These are phyloP conservation scores for Kalaharituber pfeilii DNA, from an alignment of 2,329 filamentous ascomycete genomes.

Conservation along the genomic window DNA sequence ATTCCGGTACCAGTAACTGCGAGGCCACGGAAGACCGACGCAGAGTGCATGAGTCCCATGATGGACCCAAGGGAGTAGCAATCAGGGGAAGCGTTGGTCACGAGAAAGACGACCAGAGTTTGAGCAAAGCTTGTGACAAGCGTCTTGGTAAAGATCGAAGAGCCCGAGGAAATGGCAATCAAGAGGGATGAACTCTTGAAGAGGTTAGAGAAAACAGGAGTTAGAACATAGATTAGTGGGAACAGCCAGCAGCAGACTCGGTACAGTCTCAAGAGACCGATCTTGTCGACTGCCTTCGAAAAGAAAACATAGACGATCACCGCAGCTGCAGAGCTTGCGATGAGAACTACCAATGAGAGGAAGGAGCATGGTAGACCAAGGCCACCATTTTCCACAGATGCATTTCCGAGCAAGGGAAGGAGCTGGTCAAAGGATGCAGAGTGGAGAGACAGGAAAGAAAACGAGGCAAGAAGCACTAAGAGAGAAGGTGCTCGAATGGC, in stretches of 20 bases:
- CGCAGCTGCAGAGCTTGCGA: conserved; percentile 29
- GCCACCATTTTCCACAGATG: conserved; percentile 29
- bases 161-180: conserved; percentile 23
- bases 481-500: conserved; percentile 33
- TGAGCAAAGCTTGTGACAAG: conserved; percentile 29
- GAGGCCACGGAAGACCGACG: conserved; percentile 32
- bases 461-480: conserved; percentile 19
- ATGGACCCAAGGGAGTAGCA: conserved; percentile 32
- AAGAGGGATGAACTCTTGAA: conserved; percentile 12
- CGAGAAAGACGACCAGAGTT: conserved; percentile 31
- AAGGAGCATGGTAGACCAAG: conserved; percentile 33
- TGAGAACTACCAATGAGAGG: conserved; percentile 30
- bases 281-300: conserved; percentile 26
- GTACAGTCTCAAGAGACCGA: conserved; percentile 31
- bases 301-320: conserved; percentile 27
- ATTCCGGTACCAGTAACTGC: conserved; percentile 32
- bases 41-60: conserved; percentile 33
- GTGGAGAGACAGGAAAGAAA: conserved; percentile 19
- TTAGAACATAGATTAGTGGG: conserved; percentile 18
- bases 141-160: conserved; percentile 31
- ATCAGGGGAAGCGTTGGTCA: conserved; percentile 33
- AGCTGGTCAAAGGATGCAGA: conserved; percentile 29
- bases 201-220: conserved; percentile 13
- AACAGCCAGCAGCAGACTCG: conserved; percentile 23
- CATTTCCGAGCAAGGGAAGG: conserved; percentile 33